phyloP scores from a whole-genome alignment of 441 rosid genomes.

The Biscutella laevigata region DNA sequence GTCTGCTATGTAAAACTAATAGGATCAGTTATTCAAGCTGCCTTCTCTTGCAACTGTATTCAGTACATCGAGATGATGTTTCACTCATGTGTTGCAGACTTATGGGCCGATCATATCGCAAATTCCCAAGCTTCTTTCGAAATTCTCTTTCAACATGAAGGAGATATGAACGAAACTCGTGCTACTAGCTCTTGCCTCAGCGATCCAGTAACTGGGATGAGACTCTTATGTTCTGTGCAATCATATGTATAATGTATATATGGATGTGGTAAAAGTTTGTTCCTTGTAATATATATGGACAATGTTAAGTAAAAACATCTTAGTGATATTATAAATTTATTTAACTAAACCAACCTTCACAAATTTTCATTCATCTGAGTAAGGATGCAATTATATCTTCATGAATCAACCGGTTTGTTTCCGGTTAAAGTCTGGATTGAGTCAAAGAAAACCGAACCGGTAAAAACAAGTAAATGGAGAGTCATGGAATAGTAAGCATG shows the following conservation, averaged over 20 bases:
- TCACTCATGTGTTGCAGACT: slow-evolving; percentile 37
- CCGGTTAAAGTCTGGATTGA: background rate
- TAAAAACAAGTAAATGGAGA: background rate
- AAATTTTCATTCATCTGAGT: too few species aligned
- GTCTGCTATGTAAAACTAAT: background rate
- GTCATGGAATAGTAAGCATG: background rate
- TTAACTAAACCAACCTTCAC: too few species aligned
- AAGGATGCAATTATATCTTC: too few species aligned
- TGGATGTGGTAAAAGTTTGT: background rate
- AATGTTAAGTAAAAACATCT: background rate
- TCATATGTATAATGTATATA: background rate
- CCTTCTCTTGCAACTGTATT: background rate
- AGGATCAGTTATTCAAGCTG: background rate
- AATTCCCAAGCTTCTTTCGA: slow-evolving; percentile 70
- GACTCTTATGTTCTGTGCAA: background rate
- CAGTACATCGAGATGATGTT: background rate
- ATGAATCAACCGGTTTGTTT: background rate
- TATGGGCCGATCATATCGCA: slow-evolving; percentile 67
- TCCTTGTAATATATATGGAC: background rate
- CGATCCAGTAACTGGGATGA: background rate
- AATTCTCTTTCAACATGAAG: slow-evolving; percentile 56
- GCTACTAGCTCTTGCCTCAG: background rate
- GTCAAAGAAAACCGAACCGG: background rate
- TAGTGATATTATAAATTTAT: too few species aligned
- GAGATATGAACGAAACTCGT: background rate